Base-by-base conservation (phyloP, 768 basidiomycete genomes). In the Megacollybia marginata region DNA sequence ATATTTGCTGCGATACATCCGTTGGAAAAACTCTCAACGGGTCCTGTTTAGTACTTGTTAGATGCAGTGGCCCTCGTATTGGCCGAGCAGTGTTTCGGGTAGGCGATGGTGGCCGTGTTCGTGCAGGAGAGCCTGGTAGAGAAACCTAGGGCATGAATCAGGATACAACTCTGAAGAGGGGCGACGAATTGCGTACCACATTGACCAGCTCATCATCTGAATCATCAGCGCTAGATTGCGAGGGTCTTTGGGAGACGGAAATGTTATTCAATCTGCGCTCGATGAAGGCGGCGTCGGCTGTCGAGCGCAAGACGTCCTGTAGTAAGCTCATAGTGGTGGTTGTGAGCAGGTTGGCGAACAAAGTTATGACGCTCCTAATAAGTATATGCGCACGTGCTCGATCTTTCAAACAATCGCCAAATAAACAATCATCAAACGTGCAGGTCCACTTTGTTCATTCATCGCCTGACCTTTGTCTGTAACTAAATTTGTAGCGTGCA, bases 1-100 rank as follows among this genome's bases (percentile, higher is more conserved):
- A 92, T 50, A 95, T 81, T 15, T 78, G 72, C 58, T 94, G 91
- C 1, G 84, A 83, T 16, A 93, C 59, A 55, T 92, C 86, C 8
- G 91, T 93, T 1, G 90, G 88, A 42, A 96, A 75, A 1, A 67
- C 74, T 54, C 73, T 79, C 23, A 92, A 73, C 0, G 83, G 84
- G 61, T 92, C 89, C 13, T 55, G 52, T 15, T 61, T 62, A 20
- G 68, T 64, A 16, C 68, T 62, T 46, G 45, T 45, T 16, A 75
- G 66, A 59, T 69, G 70, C 47, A 73, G 68, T 44, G 76, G 75
- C 33, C 78, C 71, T 23, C 74, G 78, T 12, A 71, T 54, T 5
- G 79, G 74, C 2, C 74, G 70, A 31, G 73, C 64, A 42, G 80
- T 67, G 48, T 73, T 67, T 47, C 65, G 66, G 19, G 73, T 67